These are phyloP conservation scores for Agaricales sp. DNA, from an alignment of 1,284 basidiomycete species.

Conservation along the genomic window DNA sequence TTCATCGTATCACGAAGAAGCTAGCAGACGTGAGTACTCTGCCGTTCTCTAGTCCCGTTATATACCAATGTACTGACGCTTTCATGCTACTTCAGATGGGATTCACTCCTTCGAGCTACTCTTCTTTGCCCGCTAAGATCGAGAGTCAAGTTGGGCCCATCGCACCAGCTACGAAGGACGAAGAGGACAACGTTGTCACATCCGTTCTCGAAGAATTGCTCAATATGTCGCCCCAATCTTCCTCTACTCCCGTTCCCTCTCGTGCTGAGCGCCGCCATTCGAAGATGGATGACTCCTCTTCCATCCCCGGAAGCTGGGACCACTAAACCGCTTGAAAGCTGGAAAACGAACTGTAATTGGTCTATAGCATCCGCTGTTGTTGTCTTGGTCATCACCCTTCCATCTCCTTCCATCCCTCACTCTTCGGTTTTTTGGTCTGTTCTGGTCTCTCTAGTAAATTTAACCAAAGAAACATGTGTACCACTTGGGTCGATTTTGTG, in stretches of 20 bases:
- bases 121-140: constrained; percentile 41
- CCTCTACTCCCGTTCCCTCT: constrained; percentile 17
- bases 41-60: constrained; percentile 8
- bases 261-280: constrained; percentile 30
- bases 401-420: no score
- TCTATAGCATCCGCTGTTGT: no score
- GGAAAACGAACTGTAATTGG: no score
- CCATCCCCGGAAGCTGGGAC: background rate
- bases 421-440: no score
- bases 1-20: constrained; percentile 35
- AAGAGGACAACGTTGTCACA: constrained; percentile 54
- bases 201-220: constrained; percentile 52
- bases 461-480: no score
- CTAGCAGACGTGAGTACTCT: constrained; percentile 34
- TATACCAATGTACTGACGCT: constrained; percentile 6
- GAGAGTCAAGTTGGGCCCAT: constrained; percentile 36
- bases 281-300: background rate
- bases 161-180: constrained; percentile 32
- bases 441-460: no score
- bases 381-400: no score
- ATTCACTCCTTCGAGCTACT: constrained; percentile 45
- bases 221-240: constrained; percentile 25
- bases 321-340: no score
- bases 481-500: no score
- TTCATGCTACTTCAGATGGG: constrained; percentile 47